phyloP scores from a whole-genome alignment of 164 flowering plant genomes.

The Litsea cubeba region DNA sequence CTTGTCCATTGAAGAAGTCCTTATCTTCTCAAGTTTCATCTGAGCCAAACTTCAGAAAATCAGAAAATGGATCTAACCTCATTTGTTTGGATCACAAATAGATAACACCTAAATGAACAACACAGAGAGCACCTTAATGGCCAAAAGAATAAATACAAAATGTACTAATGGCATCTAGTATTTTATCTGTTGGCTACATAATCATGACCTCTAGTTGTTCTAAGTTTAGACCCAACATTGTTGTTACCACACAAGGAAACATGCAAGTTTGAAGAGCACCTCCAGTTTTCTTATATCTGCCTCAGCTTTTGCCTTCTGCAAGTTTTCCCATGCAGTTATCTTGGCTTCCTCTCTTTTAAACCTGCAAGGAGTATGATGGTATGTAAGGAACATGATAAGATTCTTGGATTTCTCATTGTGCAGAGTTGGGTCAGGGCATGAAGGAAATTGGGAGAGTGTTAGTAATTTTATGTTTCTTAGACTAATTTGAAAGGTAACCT shows the following conservation, averaged over 20 bases:
- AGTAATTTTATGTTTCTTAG: neutral
- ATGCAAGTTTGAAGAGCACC: constrained; percentile 37
- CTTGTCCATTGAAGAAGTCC: constrained; percentile 92
- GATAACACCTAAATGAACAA: neutral
- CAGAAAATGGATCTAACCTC: neutral
- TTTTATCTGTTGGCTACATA: neutral
- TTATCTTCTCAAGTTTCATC: constrained; percentile 39
- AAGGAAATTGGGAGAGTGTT: neutral
- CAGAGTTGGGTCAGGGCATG: neutral
- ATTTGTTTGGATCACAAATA: neutral
- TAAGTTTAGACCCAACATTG: neutral
- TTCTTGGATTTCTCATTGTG: neutral
- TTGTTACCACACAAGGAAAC: neutral
- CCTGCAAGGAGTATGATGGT: constrained; percentile 26
- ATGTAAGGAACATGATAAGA: neutral
- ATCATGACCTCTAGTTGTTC: neutral
- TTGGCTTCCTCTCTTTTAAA: constrained; percentile 83
- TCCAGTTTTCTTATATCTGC: constrained; percentile 88
- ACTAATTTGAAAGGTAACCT: neutral
- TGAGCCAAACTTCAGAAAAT: neutral
- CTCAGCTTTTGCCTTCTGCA: constrained; percentile 98
- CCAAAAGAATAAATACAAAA: neutral
- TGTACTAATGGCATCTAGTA: neutral
- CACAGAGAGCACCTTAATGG: neutral
- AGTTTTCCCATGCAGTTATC: constrained; percentile 95